Base-by-base conservation (phyloP, 352 stramenopile genomes). In the Thraustotheca clavata region DNA sequence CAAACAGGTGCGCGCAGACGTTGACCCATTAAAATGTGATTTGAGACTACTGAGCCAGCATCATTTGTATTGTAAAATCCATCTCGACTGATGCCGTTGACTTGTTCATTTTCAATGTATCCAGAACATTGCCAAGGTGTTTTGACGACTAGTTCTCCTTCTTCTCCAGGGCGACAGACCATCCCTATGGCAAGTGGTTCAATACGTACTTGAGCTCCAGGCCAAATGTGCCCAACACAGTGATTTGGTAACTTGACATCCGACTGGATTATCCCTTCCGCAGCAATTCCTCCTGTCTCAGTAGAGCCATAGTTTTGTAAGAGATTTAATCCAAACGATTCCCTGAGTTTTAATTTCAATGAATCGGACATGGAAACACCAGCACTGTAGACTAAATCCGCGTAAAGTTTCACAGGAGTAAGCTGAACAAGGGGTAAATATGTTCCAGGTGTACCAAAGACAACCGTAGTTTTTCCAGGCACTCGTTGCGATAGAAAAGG, bases 291-390 rank as follows among this genome's bases (percentile, higher is more conserved):
- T 14, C 82, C 86, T 43, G 79, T 90, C 63, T 95, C 86, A 24
- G 82, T 95, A 31, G 86, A 88, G 0, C 86, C 86, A 52, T 95
- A 95, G 70, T 93, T 95, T 50, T 95, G 86, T 72, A 91, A 84
- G 49, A 95, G 33, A 16, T 59, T 46, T 22, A 93, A 66, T n/a
- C 82, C 83, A 47, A 76, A 92, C 16, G 85, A 65, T 33, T 76
- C 61, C 4, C 67, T 60, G 34, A 88, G 83, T 38, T 68, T 74
- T 32, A 71, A 34, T 47, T 89, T 87, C 20, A 95, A 67, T 43
- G 75, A 54, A 5, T 70, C 46, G 4, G 77, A 73, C n/a, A 95
- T 69, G 9, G 73, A 73, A 24, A 74, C 84, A 0, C 86, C 86
- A 33, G 86, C 86, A 43, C 77, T 89, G 60, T 86, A 95, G 4